Evolutionary conservation across 345 rosid species (phyloP).

Genomic region (Brassica napus): Da-Ae NC_063441.1:15140501-15141000

Average conservation of each 20-base stretch:
- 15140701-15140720: conserved; percentile 94
- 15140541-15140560: conserved; percentile 81
- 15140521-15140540: conserved; percentile 72
- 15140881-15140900: conserved; percentile 76
- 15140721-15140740: conserved; percentile 53
- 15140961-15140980: conserved; percentile 12
- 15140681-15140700: conserved; percentile 87
- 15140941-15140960: conserved; percentile 24
- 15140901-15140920: conserved; percentile 64
- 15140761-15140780: conserved; percentile 61
- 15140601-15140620: conserved; percentile 84
- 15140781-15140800: conserved; percentile 48
- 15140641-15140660: conserved; percentile 82
- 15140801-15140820: conserved; percentile 60
- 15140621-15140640: conserved; percentile 69
- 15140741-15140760: conserved; percentile 53
- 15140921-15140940: conserved; percentile 37
- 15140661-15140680: conserved; percentile 80
- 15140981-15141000: conserved; percentile 52
- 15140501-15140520: conserved; percentile 66
- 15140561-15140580: conserved; percentile 72
- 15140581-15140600: conserved; percentile 83
- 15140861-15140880: conserved; percentile 34
- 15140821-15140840: conserved; percentile 70
- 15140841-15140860: conserved; percentile 15